Evolutionary conservation across 371 early-diverging fungal species (phyloP), one percentile per base, ranked within the genome.

Genomic region (Mucor lusitanicus): DNA sequence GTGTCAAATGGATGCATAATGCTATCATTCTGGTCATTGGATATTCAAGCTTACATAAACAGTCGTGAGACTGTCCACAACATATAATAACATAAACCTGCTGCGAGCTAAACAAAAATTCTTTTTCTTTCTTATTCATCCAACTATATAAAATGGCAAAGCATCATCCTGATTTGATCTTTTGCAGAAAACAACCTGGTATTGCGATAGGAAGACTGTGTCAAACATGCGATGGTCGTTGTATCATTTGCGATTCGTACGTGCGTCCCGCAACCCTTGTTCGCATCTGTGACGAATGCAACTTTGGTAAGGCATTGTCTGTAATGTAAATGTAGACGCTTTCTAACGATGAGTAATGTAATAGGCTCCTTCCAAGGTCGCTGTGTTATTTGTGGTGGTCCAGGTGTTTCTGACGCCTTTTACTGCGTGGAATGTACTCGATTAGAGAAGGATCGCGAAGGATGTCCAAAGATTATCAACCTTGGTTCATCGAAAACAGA

Each of bases 141-240:
- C 12, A 23, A 50, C 25, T 50, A 50, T 50, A 50, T 12, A 55
- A 25, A 65, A 92, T 93, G 93, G 92, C 95, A 55, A 90, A 90
- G 68, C 95, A 94, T 84, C 95, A 94, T 76, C 94, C 93, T 33
- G 97, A 97, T 85, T 88, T 98, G 50, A 94, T 98, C 76, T 93
- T 95, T 81, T 98, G 98, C 80, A 88, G 98, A 48, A 97, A 95
- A 76, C 93, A 95, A 70, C 91, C 97, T 19, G 97, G 98, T 53
- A 97, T 97, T 64, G 95, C 96, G 53, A 93, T 97, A 72, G 98
- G 98, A n/a, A 89, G 95, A 63, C 78, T 97, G 21, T 97, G 98
- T 80, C 96, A 97, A 65, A 95, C 94, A 70, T 90, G 92, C 79
- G 99, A 97, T 77, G 98, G 99, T 66, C 87, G 85, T 76, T 98